Percentiles rank a stretch among this genome's conserved stretches.
Conservation (phyloP, 2,329 filamentous ascomycete species). For the Aspergillaceae sp. region DNA sequence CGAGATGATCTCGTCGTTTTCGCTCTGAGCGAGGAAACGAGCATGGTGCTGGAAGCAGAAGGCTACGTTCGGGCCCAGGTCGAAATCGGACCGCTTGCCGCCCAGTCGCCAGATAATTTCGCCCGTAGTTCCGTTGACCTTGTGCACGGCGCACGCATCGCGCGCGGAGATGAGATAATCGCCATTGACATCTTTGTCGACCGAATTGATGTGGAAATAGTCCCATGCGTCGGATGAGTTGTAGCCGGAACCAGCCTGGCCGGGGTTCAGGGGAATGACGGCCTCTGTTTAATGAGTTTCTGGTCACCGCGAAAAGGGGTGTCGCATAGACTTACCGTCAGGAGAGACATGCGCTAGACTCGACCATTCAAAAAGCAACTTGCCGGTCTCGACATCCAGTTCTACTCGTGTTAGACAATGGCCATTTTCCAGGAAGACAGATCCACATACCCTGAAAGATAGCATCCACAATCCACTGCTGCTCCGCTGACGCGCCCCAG, state of each 20-base stretch:
- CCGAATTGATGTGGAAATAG: conserved; percentile 44
- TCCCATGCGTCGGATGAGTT: conserved; percentile 40
- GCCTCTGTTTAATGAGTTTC: conserved; percentile 26
- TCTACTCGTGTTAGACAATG: conserved; percentile 11
- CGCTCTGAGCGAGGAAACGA: conserved; percentile 39
- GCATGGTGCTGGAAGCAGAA: conserved; percentile 47
- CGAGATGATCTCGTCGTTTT: conserved; percentile 43
- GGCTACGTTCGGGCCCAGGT: conserved; percentile 33
- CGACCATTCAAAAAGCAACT: conserved; percentile 52
- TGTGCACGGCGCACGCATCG: conserved; percentile 40
- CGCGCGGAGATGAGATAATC: conserved; percentile 44
- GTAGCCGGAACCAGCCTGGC: conserved; percentile 33
- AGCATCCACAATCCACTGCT: conserved; percentile 50
- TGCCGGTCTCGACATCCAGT: conserved; percentile 45
- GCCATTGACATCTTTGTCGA: conserved; percentile 32
- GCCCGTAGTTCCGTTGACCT: conserved; percentile 39
- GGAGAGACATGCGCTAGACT: conserved; percentile 50
- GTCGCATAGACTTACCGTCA: conserved; percentile 27
- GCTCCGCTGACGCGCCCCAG: conserved; percentile 41
- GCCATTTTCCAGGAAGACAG: no score
- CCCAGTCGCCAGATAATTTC: conserved; percentile 43
- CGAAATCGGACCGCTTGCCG: conserved; percentile 39
- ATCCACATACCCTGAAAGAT: conserved; percentile 43
- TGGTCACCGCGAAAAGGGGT: conserved; percentile 4
- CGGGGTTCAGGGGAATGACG: conserved; percentile 40